A percentile compares a stretch with the other conserved stretches of the same genome.
phyloP scores from a whole-genome alignment of 163 green algal species.

The Chloromonas sp. region DNA sequence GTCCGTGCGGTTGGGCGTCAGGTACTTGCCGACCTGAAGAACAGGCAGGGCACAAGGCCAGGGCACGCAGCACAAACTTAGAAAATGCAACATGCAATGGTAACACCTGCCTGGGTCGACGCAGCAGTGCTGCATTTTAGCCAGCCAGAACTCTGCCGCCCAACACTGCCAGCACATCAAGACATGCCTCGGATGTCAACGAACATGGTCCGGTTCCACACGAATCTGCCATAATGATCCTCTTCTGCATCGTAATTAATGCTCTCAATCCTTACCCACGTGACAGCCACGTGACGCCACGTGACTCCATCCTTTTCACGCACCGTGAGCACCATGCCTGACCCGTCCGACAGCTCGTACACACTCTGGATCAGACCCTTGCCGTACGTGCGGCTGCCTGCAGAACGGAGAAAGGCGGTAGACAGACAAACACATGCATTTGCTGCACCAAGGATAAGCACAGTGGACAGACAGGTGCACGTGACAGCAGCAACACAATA shows the following conservation, averaged over 20 bases:
- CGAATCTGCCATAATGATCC: no score
- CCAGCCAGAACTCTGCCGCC: no score
- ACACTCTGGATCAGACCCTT: conserved; percentile 96
- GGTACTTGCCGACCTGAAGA: conserved; percentile 77
- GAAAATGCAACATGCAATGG: neutral
- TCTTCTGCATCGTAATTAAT: no score
- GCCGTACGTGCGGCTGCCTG: conserved; percentile 73
- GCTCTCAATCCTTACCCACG: no score
- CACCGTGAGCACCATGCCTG: conserved; percentile 77
- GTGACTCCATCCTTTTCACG: neutral
- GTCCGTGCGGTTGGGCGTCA: conserved; percentile 77
- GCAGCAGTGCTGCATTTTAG: no score
- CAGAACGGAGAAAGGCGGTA: conserved; percentile 6
- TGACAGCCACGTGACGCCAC: no score
- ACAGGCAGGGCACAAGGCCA: neutral
- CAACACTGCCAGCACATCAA: no score
- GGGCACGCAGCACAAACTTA: neutral
- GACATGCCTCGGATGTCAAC: no score
- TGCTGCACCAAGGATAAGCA: conserved; percentile 16
- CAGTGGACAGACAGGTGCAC: conserved; percentile 20
- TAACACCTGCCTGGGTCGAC: neutral
- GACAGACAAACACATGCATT: neutral
- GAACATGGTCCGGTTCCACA: no score
- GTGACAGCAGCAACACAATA: neutral
- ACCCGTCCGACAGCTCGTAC: conserved; percentile 88